Evolutionary conservation across 345 rosid genomes (phyloP), one percentile per base, ranked within the genome.

Genomic region (Salix koriyanagi): DNA sequence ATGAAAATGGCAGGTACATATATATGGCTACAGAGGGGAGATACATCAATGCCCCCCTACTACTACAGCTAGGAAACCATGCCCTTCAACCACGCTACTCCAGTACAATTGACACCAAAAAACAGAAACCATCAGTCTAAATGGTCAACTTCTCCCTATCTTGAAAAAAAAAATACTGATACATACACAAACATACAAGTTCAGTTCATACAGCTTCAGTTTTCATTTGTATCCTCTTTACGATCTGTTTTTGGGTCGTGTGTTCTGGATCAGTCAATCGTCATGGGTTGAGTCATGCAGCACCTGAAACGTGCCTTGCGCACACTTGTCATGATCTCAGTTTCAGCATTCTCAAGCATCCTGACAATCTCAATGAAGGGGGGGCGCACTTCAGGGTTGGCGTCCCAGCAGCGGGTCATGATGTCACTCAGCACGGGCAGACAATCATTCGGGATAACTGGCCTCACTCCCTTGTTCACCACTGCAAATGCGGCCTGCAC

Each of bases 401-500:
- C 23, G 15, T 80, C 83, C 83, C 83, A 80, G 83, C 83, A 80
- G 8, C 80, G 77, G 11, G 66, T 80, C 83, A 80, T 80, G 28
- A 80, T 76, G 46, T 76, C 83, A 28, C 73, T 62, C 15, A 80
- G 80, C 15, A 65, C 77, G 16, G 83, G 83, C 15, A 80, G 64
- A 41, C 80, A 80, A 64, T 80, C 83, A 30, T 68, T 67, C 1
- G 83, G 83, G 16, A 80, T 80, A 6, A 76, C 69, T 7, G 83
- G 83, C 34, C 83, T 50, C 1, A 72, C 83, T 5, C 77, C 77
- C 69, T 80, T 80, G 80, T 80, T 80, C 26, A 80, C 83, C 9
- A 80, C 83, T 6, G 83, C 83, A 67, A 80, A 80, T 42, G 83
- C 83, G 30, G 83, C 83, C 76, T 80, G 83, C 56, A 80, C 83